Conservation (phyloP, 345 rosid genomes). For the Lepidium sativum region DNA sequence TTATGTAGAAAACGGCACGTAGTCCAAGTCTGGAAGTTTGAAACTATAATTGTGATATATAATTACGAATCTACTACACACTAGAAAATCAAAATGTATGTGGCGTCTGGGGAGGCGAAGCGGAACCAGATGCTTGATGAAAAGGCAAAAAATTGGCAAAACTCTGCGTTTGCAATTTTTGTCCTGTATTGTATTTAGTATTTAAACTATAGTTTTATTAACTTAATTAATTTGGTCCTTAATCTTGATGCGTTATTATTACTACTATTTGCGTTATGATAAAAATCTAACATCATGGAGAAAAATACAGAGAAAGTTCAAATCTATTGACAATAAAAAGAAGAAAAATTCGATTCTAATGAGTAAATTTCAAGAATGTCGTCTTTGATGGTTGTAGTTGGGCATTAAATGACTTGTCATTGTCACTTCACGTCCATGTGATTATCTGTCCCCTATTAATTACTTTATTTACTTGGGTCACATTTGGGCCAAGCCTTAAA, state of each 20-base stretch:
- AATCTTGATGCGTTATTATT: background rate
- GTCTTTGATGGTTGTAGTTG: background rate
- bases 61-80: background rate
- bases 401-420: slow-evolving; percentile 14
- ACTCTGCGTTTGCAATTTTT: slow-evolving; percentile 12
- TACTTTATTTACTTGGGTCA: slow-evolving; percentile 9
- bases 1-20: slow-evolving; percentile 12
- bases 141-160: slow-evolving; percentile 2
- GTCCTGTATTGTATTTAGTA: slow-evolving; percentile 20
- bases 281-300: background rate
- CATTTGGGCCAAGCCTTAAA: too few species aligned
- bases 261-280: background rate
- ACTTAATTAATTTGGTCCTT: background rate
- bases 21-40: background rate
- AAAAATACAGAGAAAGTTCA: background rate
- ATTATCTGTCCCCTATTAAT: slow-evolving; percentile 13
- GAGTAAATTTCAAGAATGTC: slow-evolving; percentile 23
- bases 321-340: background rate
- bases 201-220: background rate
- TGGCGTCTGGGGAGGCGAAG: slow-evolving; percentile 29
- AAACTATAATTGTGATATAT: slow-evolving; percentile 14
- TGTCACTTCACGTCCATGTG: background rate
- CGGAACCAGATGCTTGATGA: slow-evolving; percentile 23
- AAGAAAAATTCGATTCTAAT: background rate
- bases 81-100: background rate